phyloP scores from a whole-genome alignment of 1,139 yeast species.

The Diutina scorzettiae region DNA sequence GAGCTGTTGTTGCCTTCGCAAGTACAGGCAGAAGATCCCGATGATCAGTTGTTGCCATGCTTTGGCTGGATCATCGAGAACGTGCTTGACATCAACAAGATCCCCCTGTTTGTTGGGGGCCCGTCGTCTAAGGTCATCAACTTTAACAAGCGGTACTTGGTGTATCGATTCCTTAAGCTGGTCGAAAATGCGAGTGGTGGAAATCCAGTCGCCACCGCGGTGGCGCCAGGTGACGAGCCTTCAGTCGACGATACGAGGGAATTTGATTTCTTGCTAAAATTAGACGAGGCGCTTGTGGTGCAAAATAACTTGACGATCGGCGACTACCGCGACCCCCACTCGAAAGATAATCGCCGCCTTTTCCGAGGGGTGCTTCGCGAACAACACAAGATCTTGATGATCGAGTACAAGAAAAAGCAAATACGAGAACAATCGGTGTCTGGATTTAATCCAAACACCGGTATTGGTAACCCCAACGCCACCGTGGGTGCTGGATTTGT shows the following conservation, averaged over 20 bases:
- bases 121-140: constrained; percentile 16
- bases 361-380: constrained; percentile 23
- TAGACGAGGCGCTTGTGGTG: constrained; percentile 24
- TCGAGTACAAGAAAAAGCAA: constrained; percentile 26
- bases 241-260: constrained; percentile 29
- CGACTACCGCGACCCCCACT: constrained; percentile 1
- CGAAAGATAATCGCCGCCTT: background rate
- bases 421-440: background rate
- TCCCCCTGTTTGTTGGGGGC: constrained; percentile 21
- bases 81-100: constrained; percentile 24
- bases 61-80: constrained; percentile 55
- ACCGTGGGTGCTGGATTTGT: background rate
- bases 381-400: constrained; percentile 22
- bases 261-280: constrained; percentile 32
- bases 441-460: background rate
- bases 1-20: constrained; percentile 24
- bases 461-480: background rate
- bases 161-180: constrained; percentile 30
- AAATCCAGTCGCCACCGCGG: constrained; percentile 13
- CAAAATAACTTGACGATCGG: constrained; percentile 9
- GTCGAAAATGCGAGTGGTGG: constrained; percentile 16
- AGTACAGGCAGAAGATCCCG: constrained; percentile 17
- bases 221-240: constrained; percentile 20
- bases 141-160: constrained; percentile 32
- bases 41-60: constrained; percentile 50